A percentile compares a stretch with the other conserved stretches of the same genome.
Evolutionary conservation across 495 filamentous ascomycete species (phyloP).

Genomic region (Lophiotrema nucula): DNA sequence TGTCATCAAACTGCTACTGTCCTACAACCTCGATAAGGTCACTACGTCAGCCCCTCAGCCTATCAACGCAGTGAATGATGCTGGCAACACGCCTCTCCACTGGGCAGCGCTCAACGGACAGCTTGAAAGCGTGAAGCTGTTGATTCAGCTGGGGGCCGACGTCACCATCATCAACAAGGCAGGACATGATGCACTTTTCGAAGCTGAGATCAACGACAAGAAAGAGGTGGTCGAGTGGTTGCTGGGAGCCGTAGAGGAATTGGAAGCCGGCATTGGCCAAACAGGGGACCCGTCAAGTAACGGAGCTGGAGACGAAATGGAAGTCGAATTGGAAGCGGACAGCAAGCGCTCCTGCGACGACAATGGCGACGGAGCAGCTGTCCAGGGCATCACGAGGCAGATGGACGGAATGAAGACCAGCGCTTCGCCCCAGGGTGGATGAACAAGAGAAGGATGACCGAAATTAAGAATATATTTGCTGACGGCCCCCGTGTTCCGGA

Average conservation of each 20-base stretch:
- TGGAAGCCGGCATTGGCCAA: conserved; percentile 49
- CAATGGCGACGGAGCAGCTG: background rate
- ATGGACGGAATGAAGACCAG: conserved; percentile 21
- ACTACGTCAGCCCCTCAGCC: conserved; percentile 36
- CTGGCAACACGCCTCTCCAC: conserved; percentile 86
- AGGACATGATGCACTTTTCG: conserved; percentile 80
- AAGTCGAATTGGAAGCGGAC: background rate
- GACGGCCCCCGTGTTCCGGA: conserved; percentile 5
- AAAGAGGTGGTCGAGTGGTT: conserved; percentile 66
- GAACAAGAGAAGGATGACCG: conserved; percentile 18
- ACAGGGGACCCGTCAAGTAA: conserved; percentile 38
- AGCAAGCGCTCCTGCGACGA: too few species aligned
- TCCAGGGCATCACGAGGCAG: conserved; percentile 18
- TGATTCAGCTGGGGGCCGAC: conserved; percentile 72
- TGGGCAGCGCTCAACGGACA: conserved; percentile 92
- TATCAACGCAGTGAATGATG: conserved; percentile 69
- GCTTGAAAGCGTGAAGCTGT: conserved; percentile 69
- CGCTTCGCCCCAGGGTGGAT: conserved; percentile 12
- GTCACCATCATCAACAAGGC: conserved; percentile 71
- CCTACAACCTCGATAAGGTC: conserved; percentile 31
- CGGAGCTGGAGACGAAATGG: conserved; percentile 4
- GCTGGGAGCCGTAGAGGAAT: conserved; percentile 52
- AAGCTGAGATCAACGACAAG: conserved; percentile 74
- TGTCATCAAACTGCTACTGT: conserved; percentile 37
- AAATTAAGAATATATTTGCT: conserved; percentile 27